Base-by-base conservation (phyloP, 768 basidiomycete species). In the Naematelia encephala region DNA sequence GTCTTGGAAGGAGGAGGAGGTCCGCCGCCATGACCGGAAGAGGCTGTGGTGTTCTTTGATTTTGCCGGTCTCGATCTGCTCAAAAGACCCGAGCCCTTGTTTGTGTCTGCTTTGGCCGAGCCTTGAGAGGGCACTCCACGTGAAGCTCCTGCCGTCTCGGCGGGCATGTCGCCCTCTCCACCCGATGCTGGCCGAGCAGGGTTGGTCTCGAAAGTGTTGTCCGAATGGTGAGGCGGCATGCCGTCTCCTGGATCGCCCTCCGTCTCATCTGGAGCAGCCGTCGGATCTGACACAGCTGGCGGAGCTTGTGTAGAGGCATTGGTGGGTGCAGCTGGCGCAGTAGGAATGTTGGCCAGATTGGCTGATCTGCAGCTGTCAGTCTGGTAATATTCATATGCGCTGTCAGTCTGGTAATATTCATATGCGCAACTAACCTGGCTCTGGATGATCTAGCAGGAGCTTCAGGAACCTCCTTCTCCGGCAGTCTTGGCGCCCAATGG, bases 401-500 rank as follows among this genome's bases (percentile, higher is more conserved):
- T n/a, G n/a, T n/a, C n/a, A n/a, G n/a, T n/a, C n/a, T n/a, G n/a
- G n/a, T n/a, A n/a, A n/a, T n/a, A n/a, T n/a, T n/a, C n/a, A n/a
- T n/a, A n/a, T n/a, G n/a, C n/a, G n/a, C n/a, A n/a, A n/a, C n/a
- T n/a, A n/a, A n/a, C n/a, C n/a, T n/a, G n/a, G n/a, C n/a, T n/a
- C 43, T 57, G 3, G 42, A 23, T 43, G 13, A 3, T 25, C 48
- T 51, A n/a, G 52, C n/a, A 43, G 57, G 62, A 23, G 59, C 53
- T 1, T 29, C 56, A 23, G 58, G 34, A 43, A 64, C 60, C 48
- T 65, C 63, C 30, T 63, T 67, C 16, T 42, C 22, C 8, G 61
- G 61, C 10, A 70, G 61, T 44, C 51, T 49, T 5, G 51, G 49
- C 19, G 59, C 48, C 67, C 67, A 71, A 34, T 60, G 67, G 1